Evolutionary conservation across 2,329 filamentous ascomycete genomes (phyloP), one percentile per base, ranked within the genome.

Genomic region (Penicillium sumatraense): DNA sequence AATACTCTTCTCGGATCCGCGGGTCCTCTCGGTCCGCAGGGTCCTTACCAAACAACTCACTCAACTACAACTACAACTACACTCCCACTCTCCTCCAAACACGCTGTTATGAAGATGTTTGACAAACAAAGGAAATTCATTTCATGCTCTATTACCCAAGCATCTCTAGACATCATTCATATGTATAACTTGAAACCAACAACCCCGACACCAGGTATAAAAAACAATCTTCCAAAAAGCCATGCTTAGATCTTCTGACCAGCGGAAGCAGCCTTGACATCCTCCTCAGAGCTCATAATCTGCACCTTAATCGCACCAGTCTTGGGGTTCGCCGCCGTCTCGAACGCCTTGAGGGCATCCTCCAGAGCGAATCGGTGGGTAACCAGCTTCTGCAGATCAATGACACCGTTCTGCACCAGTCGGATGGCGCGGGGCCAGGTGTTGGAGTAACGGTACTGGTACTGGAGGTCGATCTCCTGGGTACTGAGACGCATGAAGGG

Each of bases 221-320:
- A n/a, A 18, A n/a, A n/a, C n/a, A n/a, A n/a, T n/a, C n/a, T n/a
- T n/a, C n/a, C 21, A 24, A 45, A 14, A 33, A 9, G 23, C 8
- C 45, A 20, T 36, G n/a, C 41, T 63, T 59, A 72, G 29, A 65
- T 49, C 54, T 64, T 66, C 62, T 68, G 62, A 42, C 63, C 66
- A 60, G 68, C 68, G 50, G 62, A 67, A 52, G 68, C 71, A 50
- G 67, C 68, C 62, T 69, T 67, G 29, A 75, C 68, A 57, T 75
- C 73, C 55, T 74, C 73, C 57, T 71, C 70, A 10, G 68, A 73
- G 58, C 73, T 75, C 72, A 76, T 91, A 69, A 97, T 97, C 83
- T 92, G 89, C 57, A 97, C 93, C 83, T 98, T 98, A 77, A 98
- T 97, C n/a, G 93, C 91, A 6, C 93, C 93, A 49, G 90, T 96